Evolutionary conservation across 176 grass and related monocot species (phyloP), one percentile per base, ranked within the genome.

Genomic region (Oryza glaberrima): DNA sequence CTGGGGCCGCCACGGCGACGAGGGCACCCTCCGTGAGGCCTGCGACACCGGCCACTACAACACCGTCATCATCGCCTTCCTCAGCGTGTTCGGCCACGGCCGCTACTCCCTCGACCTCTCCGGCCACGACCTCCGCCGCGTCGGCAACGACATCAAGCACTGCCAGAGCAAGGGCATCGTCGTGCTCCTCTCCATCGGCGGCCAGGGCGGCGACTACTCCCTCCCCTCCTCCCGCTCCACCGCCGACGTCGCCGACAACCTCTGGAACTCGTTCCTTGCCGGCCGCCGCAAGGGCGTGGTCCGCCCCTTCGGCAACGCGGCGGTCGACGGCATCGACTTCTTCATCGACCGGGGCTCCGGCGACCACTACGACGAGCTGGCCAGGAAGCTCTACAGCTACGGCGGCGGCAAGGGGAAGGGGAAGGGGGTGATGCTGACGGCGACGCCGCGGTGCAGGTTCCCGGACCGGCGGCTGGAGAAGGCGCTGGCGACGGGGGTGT

Each of bases 111-210:
- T 34, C 16, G 67, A 70, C 67, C 67, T 70, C 15, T 70, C 67
- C 16, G 67, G 67, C 67, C 67, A 70, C 67, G 34, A 34, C 7
- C 7, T 70, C 34, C 15, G 3, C 34, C 34, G 32, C 67, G 14
- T 70, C 67, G 67, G 67, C 8, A 11, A 11, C 0, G 51, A 54
- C 51, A 54, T 54, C 51, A 54, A 54, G 51, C 51, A 54, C 51
- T 54, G 51, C 51, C 51, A 54, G 16, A 5, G 15, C 51, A 54
- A 54, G 16, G 51, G 51, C 51, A 54, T 54, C 34, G 4, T 40
- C 34, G 67, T 70, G 12, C 67, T 70, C 15, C 67, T 70, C 67
- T 70, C 67, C 67, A 70, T 70, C 67, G 67, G 68, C 68, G 67
- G 67, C 7, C 32, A 6, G 5, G 16, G 35, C 17, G 68, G 10